These are phyloP conservation scores for Sparassis latifolia DNA, from an alignment of 1,284 basidiomycete species.

Conservation along the genomic window DNA sequence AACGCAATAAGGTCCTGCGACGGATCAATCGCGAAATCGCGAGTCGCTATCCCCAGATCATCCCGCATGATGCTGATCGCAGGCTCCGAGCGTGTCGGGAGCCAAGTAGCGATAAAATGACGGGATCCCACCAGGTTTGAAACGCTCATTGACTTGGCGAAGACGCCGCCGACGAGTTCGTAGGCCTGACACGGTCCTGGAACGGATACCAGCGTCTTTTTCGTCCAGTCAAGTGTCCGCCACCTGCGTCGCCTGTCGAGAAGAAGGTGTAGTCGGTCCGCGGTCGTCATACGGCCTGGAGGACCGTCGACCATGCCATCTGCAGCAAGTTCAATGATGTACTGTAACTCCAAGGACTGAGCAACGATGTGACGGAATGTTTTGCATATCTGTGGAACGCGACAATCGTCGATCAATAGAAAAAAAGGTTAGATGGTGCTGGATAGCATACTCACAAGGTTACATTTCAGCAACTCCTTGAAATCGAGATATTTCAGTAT, in stretches of 20 bases:
- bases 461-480: constrained; percentile 16
- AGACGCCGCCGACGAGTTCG: constrained; percentile 51
- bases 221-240: constrained; percentile 32
- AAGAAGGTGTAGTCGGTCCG: constrained; percentile 34
- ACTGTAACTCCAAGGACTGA: constrained; percentile 36
- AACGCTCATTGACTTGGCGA: constrained; percentile 35
- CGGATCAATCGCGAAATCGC: constrained; percentile 62
- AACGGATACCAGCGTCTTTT: constrained; percentile 24
- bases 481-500: constrained; percentile 19
- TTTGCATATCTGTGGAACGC: constrained; percentile 33
- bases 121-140: constrained; percentile 10
- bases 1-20: constrained; percentile 51
- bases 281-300: constrained; percentile 18
- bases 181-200: constrained; percentile 44
- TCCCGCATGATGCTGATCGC: constrained; percentile 23
- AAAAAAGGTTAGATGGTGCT: background rate
- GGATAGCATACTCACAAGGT: constrained; percentile 13
- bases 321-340: constrained; percentile 40
- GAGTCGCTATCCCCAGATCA: constrained; percentile 35
- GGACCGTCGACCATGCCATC: constrained; percentile 38
- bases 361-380: constrained; percentile 28
- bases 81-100: constrained; percentile 28
- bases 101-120: constrained; percentile 31
- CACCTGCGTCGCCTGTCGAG: constrained; percentile 35
- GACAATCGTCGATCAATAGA: background rate